Percentiles rank a stretch among this genome's conserved stretches.
These are phyloP conservation scores for Trichophyton schoenleinii DNA, from an alignment of 2,329 filamentous ascomycete species.

Conservation along the genomic window DNA sequence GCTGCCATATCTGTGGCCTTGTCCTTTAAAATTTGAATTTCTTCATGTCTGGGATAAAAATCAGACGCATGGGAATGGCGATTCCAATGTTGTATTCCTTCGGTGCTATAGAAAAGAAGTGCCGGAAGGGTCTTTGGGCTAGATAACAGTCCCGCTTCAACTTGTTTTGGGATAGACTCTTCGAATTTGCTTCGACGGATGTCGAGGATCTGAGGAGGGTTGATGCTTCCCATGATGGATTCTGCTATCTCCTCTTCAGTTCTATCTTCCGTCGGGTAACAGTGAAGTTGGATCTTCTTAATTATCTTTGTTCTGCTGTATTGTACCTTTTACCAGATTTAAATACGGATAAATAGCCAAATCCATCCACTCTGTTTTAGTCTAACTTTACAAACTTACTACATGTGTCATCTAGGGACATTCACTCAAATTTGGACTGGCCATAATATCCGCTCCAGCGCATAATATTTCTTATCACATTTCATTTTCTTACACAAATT, in stretches of 20 bases:
- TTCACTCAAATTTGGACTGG: background rate
- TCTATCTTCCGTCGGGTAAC: background rate
- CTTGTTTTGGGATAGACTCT: background rate
- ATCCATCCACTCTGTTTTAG: too few relatives aligned
- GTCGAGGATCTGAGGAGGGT: background rate
- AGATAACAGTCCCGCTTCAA: background rate
- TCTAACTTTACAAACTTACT: too few relatives aligned
- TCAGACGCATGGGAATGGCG: background rate
- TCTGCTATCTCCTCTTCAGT: background rate
- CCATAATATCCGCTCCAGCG: background rate
- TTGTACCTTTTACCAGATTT: too few relatives aligned
- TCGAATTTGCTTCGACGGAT: background rate
- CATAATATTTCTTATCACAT: background rate
- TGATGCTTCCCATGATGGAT: background rate
- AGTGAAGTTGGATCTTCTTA: background rate
- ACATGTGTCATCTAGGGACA: background rate
- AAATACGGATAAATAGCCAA: too few relatives aligned
- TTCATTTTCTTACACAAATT: background rate
- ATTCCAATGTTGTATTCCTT: conserved; percentile 3
- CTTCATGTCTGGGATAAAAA: background rate
- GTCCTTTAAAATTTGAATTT: background rate
- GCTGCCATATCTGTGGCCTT: background rate
- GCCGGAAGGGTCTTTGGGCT: background rate
- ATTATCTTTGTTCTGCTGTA: background rate
- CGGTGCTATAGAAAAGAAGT: background rate